These are phyloP conservation scores for Candolleomyces eurysporus DNA, from an alignment of 768 basidiomycete species.

Conservation along the genomic window DNA sequence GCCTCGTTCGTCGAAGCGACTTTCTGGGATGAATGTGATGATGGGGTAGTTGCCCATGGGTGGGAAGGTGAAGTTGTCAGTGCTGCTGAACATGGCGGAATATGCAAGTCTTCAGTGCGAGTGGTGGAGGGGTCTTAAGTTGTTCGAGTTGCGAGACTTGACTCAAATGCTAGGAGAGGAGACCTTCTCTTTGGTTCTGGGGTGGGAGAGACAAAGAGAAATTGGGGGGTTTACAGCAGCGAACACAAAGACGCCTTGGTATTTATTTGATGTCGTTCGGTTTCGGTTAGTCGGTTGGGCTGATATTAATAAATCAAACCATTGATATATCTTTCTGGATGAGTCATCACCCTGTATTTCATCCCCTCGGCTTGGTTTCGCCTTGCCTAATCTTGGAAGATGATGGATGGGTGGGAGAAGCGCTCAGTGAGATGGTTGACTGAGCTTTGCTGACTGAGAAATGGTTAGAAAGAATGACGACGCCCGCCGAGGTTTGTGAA, in stretches of 20 bases:
- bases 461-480: no score
- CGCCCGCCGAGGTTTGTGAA: no score
- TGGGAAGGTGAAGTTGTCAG: conserved; percentile 14
- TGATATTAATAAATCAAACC: no score
- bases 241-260: neutral
- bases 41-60: conserved; percentile 23
- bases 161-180: neutral
- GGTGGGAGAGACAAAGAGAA: neutral
- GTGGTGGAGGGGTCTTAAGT: no score
- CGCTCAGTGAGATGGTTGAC: no score
- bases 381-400: neutral
- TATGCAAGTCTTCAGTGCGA: neutral
- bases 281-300: neutral
- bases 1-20: conserved; percentile 40
- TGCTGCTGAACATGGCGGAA: conserved; percentile 17
- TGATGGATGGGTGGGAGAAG: neutral
- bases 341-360: neutral
- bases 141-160: no score
- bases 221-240: neutral
- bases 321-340: neutral
- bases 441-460: no score
- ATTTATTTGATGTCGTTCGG: neutral
- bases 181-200: neutral
- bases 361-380: no score
- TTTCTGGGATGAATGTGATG: conserved; percentile 22